Evolutionary conservation across 345 rosid genomes (phyloP), one percentile per base, ranked within the genome.

Genomic region (Euphorbia pulcherrima): DNA sequence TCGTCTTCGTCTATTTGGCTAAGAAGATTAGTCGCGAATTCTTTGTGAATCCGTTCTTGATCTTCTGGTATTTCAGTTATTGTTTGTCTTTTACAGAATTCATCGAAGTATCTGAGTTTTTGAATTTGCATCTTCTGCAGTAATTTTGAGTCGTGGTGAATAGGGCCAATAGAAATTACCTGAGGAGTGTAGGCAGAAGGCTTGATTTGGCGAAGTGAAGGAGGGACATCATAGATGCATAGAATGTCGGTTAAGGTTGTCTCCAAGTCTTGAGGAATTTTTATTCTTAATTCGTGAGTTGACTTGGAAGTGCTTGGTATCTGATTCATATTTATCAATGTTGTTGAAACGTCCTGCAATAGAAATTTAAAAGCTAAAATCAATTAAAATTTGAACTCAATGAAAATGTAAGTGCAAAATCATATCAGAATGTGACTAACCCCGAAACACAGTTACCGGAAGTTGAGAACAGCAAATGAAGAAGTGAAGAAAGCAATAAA

Each of bases 161-260:
- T 35, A 37, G 70, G 70, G 2, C 70, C 62, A 24, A 67, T 67
- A 21, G 70, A 67, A 6, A 67, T 56, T 55, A 67, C 24, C 39
- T n/a, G 62, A 51, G 69, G 69, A 67, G 70, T 55, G 35, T 67
- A 67, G 37, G 54, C 53, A 16, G n/a, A 39, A 17, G 6, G 18
- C 13, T 65, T 50, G 16, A 35, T 48, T 6, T 65, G 7, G 56
- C 58, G 46, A 33, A 65, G 21, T 33, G 33, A 13, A 33, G 68
- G 29, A 6, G 69, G 60, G 6, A 54, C 60, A 9, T 6, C 21
- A 23, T 66, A 53, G 35, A 66, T 66, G 40, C 69, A 66, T 6
- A 52, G 0, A 0, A 13, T 13, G 4, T 4, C 23, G 1, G 8
- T 33, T 2, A 66, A 52, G 50, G 33, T 53, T 6, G 69, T 66